A percentile compares a stretch with the other conserved stretches of the same genome.
These are phyloP conservation scores for Cryptomeria japonica DNA, from an alignment of 75 land plant species.

Conservation along the genomic window DNA sequence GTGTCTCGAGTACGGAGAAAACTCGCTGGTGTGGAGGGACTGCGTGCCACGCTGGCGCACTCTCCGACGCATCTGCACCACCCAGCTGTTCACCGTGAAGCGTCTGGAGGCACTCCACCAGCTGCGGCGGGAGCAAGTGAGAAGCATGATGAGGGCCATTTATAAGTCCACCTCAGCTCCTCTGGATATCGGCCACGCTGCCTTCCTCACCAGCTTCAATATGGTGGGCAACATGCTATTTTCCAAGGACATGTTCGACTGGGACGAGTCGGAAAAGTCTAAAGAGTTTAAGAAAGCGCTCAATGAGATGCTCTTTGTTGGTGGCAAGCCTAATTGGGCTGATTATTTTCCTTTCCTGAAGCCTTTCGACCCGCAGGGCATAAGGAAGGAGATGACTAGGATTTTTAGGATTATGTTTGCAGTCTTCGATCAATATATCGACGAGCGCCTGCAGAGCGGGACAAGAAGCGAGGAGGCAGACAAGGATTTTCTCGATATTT, in stretches of 20 bases:
- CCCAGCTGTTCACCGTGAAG: conserved; percentile 41
- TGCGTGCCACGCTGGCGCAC: conserved; percentile 53
- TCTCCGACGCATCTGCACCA: conserved; percentile 38
- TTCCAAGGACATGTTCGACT: conserved; percentile 33
- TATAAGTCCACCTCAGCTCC: background rate
- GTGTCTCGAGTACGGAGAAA: background rate
- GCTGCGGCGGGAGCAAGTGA: conserved; percentile 17
- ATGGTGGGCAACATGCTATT: conserved; percentile 38
- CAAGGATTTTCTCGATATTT: conserved; percentile 31
- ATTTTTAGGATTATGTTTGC: conserved; percentile 4
- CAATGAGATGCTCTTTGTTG: conserved; percentile 23
- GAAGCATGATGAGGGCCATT: background rate
- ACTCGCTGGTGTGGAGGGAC: conserved; percentile 28
- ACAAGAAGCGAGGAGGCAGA: background rate
- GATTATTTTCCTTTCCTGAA: conserved; percentile 35
- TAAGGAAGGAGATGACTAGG: background rate
- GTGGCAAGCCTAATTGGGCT: conserved; percentile 31
- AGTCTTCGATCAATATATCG: conserved; percentile 14
- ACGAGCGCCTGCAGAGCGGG: conserved; percentile 5
- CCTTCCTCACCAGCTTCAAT: conserved; percentile 33
- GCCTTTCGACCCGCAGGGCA: conserved; percentile 37
- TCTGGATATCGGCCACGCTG: conserved; percentile 25
- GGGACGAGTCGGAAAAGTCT: conserved; percentile 7
- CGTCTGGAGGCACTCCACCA: conserved; percentile 26
- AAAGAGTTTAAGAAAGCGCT: conserved; percentile 21